Evolutionary conservation across 1,139 yeast species (phyloP).

Genomic region (Zygoascus sp.): DNA sequence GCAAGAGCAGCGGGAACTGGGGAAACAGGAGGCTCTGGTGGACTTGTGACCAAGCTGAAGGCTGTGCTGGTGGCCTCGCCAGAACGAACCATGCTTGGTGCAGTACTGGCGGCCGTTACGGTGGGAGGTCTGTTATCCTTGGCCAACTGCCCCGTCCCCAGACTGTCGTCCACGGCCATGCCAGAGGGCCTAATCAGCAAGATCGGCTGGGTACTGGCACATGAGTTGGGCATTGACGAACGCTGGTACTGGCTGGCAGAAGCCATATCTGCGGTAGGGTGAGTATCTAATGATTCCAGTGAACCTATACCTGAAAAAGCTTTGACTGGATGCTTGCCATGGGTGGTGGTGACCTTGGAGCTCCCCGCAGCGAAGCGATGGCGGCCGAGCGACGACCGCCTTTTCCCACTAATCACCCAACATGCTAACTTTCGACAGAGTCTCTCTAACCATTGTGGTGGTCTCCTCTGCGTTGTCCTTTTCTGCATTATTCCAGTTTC

Average conservation of each 20-base stretch:
- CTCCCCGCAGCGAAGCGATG: too few species aligned
- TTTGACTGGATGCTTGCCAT: too few species aligned
- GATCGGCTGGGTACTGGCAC: not conserved
- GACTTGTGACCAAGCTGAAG: not conserved
- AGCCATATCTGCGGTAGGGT: not conserved
- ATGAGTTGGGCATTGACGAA: conserved; percentile 1
- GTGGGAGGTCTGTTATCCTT: not conserved
- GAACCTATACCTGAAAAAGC: too few species aligned
- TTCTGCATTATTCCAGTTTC: conserved; percentile 23
- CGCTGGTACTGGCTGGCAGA: not conserved
- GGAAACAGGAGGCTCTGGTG: not conserved
- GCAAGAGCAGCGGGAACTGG: conserved; percentile 2
- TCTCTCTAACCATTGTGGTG: not conserved
- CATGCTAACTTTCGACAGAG: not conserved
- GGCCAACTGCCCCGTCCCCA: not conserved
- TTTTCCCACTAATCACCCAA: not conserved
- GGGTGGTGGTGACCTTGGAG: too few species aligned
- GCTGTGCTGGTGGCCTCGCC: not conserved
- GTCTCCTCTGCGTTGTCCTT: conserved; percentile 17
- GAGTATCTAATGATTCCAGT: too few species aligned
- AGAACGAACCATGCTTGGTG: not conserved
- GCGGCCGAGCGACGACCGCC: not conserved
- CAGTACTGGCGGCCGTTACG: not conserved
- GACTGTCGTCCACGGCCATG: not conserved
- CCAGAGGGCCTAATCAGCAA: not conserved